Percentiles rank a stretch among this genome's conserved stretches.
Evolutionary conservation across 1,284 basidiomycete genomes (phyloP).

Genomic region (Cryptococcus neoformans): DNA sequence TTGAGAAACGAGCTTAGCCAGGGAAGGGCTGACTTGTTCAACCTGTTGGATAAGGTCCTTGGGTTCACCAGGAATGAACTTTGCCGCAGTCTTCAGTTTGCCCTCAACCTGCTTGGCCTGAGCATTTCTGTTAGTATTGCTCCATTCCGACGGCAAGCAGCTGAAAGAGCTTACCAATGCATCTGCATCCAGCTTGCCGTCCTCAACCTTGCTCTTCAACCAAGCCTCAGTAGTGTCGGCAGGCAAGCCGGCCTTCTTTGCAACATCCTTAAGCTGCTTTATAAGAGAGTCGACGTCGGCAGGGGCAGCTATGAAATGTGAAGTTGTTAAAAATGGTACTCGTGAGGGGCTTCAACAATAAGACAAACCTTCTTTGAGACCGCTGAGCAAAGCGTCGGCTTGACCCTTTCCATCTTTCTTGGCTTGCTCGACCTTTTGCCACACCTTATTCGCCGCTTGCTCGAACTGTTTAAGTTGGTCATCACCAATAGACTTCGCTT

Average conservation of each 20-base stretch:
- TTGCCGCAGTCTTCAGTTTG: conserved; percentile 28
- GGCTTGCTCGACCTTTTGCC: conserved; percentile 39
- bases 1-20: conserved; percentile 41
- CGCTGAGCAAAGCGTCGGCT: conserved; percentile 37
- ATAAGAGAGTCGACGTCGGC: conserved; percentile 44
- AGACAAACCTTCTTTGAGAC: conserved; percentile 39
- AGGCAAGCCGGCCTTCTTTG: conserved; percentile 45
- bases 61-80: conserved; percentile 39
- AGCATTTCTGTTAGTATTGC: background rate
- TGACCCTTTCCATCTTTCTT: conserved; percentile 39
- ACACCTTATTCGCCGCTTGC: conserved; percentile 37
- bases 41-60: conserved; percentile 41
- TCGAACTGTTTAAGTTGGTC: conserved; percentile 38
- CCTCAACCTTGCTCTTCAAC: conserved; percentile 36
- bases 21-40: conserved; percentile 34
- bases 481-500: conserved; percentile 34
- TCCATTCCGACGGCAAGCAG: background rate
- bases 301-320: conserved; percentile 20
- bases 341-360: background rate
- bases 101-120: conserved; percentile 36
- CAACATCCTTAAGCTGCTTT: conserved; percentile 42
- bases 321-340: background rate
- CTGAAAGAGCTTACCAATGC: conserved; percentile 18
- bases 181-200: conserved; percentile 40
- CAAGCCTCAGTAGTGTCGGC: conserved; percentile 41